A percentile compares a stretch with the other conserved stretches of the same genome.
phyloP scores from a whole-genome alignment of 2,329 filamentous ascomycete genomes.

The Allantophomopsis lycopodina region DNA sequence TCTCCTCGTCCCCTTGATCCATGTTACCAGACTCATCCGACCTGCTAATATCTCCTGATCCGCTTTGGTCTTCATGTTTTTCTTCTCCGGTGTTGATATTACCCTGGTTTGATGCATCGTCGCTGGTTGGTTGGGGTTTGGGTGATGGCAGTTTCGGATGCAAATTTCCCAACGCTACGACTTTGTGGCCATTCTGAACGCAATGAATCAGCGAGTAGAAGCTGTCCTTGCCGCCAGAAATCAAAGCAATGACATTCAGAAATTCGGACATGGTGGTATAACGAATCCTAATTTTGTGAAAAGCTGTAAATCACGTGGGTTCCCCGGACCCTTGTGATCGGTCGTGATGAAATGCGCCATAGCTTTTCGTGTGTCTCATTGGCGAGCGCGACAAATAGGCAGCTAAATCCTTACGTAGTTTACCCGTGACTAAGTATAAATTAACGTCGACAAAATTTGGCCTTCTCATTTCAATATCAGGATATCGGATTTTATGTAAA shows the following conservation, averaged over 20 bases:
- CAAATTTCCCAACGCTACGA: slow-evolving; percentile 84
- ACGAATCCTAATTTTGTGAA: neutral
- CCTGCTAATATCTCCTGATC: slow-evolving; percentile 18
- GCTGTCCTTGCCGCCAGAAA: slow-evolving; percentile 96
- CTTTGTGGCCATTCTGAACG: slow-evolving; percentile 66
- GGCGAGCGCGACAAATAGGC: no score
- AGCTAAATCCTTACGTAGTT: no score
- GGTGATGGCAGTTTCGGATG: slow-evolving; percentile 36
- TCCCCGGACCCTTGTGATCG: no score
- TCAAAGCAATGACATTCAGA: slow-evolving; percentile 74
- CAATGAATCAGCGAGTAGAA: slow-evolving; percentile 90
- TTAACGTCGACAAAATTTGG: no score
- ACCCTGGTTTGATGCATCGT: neutral
- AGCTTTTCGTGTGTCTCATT: no score
- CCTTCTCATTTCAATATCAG: no score
- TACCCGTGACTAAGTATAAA: no score
- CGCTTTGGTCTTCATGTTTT: slow-evolving; percentile 2
- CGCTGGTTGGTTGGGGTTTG: neutral
- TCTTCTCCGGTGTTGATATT: neutral
- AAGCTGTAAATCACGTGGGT: no score
- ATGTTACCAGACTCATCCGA: slow-evolving; percentile 1
- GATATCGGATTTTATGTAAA: no score
- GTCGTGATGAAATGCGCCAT: no score
- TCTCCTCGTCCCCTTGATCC: slow-evolving; percentile 24
- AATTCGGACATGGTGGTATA: slow-evolving; percentile 25